phyloP scores from a whole-genome alignment of 257 asterid species.

The Solanum peruvianum region DNA sequence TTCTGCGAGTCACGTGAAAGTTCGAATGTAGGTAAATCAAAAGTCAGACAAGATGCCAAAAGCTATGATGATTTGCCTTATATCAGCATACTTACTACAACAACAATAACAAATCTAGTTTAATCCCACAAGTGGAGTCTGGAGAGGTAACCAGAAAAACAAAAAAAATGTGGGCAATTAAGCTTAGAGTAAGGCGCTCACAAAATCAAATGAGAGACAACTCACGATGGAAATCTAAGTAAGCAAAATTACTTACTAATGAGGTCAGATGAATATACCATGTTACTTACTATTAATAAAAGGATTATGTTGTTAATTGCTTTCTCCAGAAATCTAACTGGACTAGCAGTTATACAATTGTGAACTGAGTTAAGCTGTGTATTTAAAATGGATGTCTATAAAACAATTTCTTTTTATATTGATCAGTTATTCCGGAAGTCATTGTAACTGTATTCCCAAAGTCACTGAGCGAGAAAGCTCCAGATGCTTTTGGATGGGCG shows the following conservation, averaged over 20 bases:
- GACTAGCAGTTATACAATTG: background rate
- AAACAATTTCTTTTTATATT: background rate
- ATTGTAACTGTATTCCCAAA: background rate
- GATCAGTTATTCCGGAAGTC: background rate
- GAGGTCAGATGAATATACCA: background rate
- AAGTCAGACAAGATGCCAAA: background rate
- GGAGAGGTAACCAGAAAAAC: background rate
- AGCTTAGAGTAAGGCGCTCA: background rate
- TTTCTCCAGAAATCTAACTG: background rate
- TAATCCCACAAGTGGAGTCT: background rate
- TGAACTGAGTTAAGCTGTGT: background rate
- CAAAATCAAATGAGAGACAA: background rate
- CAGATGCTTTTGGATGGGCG: background rate
- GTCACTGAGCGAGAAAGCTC: background rate
- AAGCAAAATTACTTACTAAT: background rate
- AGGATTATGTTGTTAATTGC: background rate
- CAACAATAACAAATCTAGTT: background rate
- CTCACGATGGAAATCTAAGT: background rate
- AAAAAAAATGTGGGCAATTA: background rate
- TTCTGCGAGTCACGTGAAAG: background rate
- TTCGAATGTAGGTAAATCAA: background rate
- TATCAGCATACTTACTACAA: background rate
- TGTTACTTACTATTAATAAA: background rate
- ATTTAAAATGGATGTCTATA: background rate
- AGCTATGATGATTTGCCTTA: background rate